These are phyloP conservation scores for Sicyos edulis DNA, from an alignment of 306 rosid genomes.

Conservation along the genomic window DNA sequence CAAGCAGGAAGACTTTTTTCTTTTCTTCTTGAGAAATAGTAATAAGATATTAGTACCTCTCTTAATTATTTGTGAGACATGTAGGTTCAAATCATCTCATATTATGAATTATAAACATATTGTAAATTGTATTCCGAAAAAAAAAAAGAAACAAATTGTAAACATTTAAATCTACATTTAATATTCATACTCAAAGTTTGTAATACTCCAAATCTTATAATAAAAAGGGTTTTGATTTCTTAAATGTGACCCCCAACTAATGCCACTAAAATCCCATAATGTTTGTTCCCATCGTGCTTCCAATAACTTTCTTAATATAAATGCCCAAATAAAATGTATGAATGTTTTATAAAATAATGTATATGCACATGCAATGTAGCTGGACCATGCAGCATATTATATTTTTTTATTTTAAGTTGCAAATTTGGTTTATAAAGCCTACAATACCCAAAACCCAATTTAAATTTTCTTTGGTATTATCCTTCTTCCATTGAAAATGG, in stretches of 20 bases:
- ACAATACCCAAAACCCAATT: not conserved
- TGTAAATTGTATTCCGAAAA: too few species aligned
- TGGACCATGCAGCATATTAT: not conserved
- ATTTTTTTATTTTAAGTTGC: not conserved
- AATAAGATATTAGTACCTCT: too few species aligned
- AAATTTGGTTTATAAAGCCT: not conserved
- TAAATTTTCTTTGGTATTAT: not conserved
- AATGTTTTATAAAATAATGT: not conserved
- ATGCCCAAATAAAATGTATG: not conserved
- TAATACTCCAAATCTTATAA: too few species aligned
- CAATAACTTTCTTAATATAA: not conserved
- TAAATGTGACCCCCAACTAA: not conserved
- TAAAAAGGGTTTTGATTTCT: not conserved
- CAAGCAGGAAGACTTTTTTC: too few species aligned
- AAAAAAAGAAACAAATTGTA: too few species aligned
- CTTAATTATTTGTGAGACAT: too few species aligned
- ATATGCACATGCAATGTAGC: not conserved
- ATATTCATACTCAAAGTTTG: too few species aligned
- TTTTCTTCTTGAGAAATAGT: too few species aligned
- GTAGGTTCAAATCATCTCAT: too few species aligned
- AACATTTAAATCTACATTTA: too few species aligned
- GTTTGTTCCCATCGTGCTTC: slow-evolving; percentile 5
- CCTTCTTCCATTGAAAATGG: not conserved
- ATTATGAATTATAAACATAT: too few species aligned
- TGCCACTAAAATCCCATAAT: slow-evolving; percentile 17